Evolutionary conservation across 1,284 basidiomycete genomes (phyloP).

Genomic region (Cryptococcus sp.): DNA sequence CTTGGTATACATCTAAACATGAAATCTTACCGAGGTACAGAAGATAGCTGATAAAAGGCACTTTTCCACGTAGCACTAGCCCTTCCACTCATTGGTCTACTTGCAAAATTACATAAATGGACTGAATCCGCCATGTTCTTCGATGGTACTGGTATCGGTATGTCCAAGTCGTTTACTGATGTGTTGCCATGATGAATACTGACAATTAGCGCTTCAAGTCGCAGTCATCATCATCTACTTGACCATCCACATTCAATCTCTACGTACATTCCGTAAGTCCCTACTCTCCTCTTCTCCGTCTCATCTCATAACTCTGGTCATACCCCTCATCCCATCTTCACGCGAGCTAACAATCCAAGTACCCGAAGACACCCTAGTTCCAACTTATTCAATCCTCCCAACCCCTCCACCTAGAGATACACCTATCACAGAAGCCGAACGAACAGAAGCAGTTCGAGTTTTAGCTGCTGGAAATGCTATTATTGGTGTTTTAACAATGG

Average conservation of each 20-base stretch:
- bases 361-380: conserved; percentile 33
- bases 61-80: conserved; percentile 75
- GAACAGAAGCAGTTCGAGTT: conserved; percentile 69
- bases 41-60: conserved; percentile 54
- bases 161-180: conserved; percentile 13
- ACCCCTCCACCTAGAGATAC: conserved; percentile 52
- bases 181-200: background rate
- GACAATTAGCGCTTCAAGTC: conserved; percentile 60
- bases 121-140: conserved; percentile 88
- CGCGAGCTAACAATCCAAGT: conserved; percentile 16
- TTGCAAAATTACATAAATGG: conserved; percentile 77
- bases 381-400: conserved; percentile 44
- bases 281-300: background rate
- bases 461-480: conserved; percentile 80
- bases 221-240: conserved; percentile 73
- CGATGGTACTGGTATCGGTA: conserved; percentile 77
- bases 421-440: conserved; percentile 61
- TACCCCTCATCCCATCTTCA: background rate
- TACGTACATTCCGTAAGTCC: conserved; percentile 57
- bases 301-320: background rate
- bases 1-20: background rate
- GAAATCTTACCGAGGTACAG: background rate
- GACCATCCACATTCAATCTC: conserved; percentile 67
- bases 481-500: conserved; percentile 59
- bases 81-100: conserved; percentile 65